These are phyloP conservation scores for Kwoniella sp. DNA, from an alignment of 768 basidiomycete genomes.

Conservation along the genomic window DNA sequence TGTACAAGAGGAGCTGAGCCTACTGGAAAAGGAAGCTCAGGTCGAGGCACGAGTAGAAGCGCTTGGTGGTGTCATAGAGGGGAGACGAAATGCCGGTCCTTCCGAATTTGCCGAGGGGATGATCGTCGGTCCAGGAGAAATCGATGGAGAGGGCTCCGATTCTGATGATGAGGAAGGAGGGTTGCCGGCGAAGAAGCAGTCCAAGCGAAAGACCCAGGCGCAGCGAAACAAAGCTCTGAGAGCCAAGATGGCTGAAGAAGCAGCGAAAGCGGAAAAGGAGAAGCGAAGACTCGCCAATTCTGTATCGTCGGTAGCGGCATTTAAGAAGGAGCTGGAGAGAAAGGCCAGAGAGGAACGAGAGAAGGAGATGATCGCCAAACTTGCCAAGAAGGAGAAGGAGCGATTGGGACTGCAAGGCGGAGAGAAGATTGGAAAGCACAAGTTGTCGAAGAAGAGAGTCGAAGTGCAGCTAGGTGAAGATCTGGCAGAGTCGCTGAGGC, in stretches of 20 bases:
- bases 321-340: slow-evolving; percentile 59
- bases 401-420: slow-evolving; percentile 68
- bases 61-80: slow-evolving; percentile 61
- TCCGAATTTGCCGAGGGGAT: slow-evolving; percentile 66
- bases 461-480: slow-evolving; percentile 92
- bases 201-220: slow-evolving; percentile 63
- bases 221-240: slow-evolving; percentile 72
- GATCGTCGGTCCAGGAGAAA: slow-evolving; percentile 56
- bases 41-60: slow-evolving; percentile 63
- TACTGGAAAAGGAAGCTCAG: slow-evolving; percentile 63
- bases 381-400: slow-evolving; percentile 61
- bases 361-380: slow-evolving; percentile 58
- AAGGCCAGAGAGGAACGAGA: slow-evolving; percentile 57
- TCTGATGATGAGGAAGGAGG: slow-evolving; percentile 58
- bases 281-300: slow-evolving; percentile 67
- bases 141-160: slow-evolving; percentile 40
- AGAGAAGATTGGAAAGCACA: slow-evolving; percentile 75
- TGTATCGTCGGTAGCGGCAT: slow-evolving; percentile 63
- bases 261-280: slow-evolving; percentile 68
- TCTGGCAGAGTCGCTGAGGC: slow-evolving; percentile 77
- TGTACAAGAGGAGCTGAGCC: slow-evolving; percentile 66
- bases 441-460: slow-evolving; percentile 68
- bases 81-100: slow-evolving; percentile 35
- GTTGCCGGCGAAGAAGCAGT: slow-evolving; percentile 50
- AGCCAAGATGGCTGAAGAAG: slow-evolving; percentile 64